Conservation (phyloP, 75 land plant species). For the Cunninghamia lanceolata region DNA sequence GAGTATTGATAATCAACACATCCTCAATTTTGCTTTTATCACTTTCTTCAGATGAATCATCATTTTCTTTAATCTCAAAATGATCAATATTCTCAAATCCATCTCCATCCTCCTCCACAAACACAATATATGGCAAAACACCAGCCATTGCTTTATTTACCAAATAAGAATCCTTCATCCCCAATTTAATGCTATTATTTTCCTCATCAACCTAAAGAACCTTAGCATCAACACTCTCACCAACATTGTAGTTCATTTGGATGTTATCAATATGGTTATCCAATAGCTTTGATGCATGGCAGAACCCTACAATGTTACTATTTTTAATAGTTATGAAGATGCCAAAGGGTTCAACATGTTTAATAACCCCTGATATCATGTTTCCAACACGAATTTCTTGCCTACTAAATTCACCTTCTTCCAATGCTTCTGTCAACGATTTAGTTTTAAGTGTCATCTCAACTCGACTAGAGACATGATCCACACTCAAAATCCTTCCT, state of each 20-base stretch:
- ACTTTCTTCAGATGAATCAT: too few relatives aligned
- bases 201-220: constrained; percentile 70
- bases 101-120: too few relatives aligned
- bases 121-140: too few relatives aligned
- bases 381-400: constrained; percentile 44
- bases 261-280: too few relatives aligned
- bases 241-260: too few relatives aligned
- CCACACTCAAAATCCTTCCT: constrained; percentile 75
- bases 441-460: constrained; percentile 64
- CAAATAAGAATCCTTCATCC: constrained; percentile 78
- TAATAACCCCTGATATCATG: too few relatives aligned
- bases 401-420: constrained; percentile 22
- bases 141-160: too few relatives aligned
- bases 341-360: constrained; percentile 69
- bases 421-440: constrained; percentile 9
- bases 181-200: constrained; percentile 62
- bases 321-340: constrained; percentile 61
- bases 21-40: constrained; percentile 15
- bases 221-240: too few relatives aligned
- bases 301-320: constrained; percentile 76
- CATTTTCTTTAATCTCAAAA: too few relatives aligned
- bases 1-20: constrained; percentile 4
- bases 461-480: too few relatives aligned
- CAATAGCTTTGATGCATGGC: constrained; percentile 79
- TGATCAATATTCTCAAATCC: too few relatives aligned